A percentile compares a stretch with the other conserved stretches of the same genome.
Evolutionary conservation across 2,329 filamentous ascomycete genomes (phyloP).

Genomic region (Exophiala viscosa): DNA sequence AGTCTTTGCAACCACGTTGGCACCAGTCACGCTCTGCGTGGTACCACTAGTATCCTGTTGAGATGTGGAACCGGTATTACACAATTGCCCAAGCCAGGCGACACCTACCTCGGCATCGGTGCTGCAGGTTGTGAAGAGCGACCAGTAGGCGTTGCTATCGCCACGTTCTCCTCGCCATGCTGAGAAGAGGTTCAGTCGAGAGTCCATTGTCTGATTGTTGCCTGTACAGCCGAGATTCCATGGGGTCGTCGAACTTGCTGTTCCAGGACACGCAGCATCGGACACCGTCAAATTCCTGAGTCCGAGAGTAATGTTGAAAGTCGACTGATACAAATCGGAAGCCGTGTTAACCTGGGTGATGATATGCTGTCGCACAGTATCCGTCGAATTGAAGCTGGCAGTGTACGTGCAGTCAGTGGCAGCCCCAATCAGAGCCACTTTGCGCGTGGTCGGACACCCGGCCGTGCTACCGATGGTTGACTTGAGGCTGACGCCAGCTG

Average conservation of each 20-base stretch:
- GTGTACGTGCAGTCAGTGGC: conserved; percentile 93
- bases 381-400: conserved; percentile 62
- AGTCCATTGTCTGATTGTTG: conserved; percentile 58
- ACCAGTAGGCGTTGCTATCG: conserved; percentile 92
- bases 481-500: conserved; percentile 73
- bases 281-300: conserved; percentile 81
- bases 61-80: conserved; percentile 57
- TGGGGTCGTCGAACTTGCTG: conserved; percentile 61
- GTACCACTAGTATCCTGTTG: conserved; percentile 48
- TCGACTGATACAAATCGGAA: conserved; percentile 79
- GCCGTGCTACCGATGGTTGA: conserved; percentile 72
- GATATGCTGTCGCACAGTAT: conserved; percentile 67
- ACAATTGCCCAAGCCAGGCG: conserved; percentile 89
- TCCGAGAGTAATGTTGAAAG: conserved; percentile 92
- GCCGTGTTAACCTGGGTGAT: conserved; percentile 82
- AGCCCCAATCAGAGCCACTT: conserved; percentile 85
- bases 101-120: conserved; percentile 83
- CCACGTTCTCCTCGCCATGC: conserved; percentile 73
- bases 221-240: conserved; percentile 79
- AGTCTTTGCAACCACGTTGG: conserved; percentile 85
- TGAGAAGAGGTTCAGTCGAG: conserved; percentile 83
- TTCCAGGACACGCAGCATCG: conserved; percentile 68
- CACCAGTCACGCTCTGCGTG: conserved; percentile 70
- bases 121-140: conserved; percentile 74
- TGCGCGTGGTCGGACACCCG: conserved; percentile 88